phyloP scores from a whole-genome alignment of 352 stramenopile genomes.

The Phytophthora cryptogea region DNA sequence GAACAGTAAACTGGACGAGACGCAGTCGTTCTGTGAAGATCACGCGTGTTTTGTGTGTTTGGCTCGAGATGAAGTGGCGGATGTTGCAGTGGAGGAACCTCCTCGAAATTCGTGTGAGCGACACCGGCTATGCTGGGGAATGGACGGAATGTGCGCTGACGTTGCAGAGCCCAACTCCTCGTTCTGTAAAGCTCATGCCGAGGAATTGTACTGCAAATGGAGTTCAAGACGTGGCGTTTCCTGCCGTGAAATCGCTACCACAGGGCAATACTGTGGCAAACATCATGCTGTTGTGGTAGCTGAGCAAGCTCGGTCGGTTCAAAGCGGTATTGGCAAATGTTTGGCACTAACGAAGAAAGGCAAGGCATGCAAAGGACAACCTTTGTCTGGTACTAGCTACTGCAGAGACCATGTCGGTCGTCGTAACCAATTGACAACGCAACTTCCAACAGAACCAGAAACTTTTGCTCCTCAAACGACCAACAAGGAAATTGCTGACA shows the following conservation, averaged over 20 bases:
- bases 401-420: conserved; percentile 44
- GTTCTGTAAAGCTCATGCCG: conserved; percentile 49
- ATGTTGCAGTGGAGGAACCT: conserved; percentile 38
- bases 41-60: conserved; percentile 73
- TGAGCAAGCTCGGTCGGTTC: not conserved
- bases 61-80: conserved; percentile 13
- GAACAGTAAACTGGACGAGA: conserved; percentile 28
- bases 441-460: not conserved
- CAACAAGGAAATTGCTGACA: not conserved
- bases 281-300: conserved; percentile 20
- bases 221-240: conserved; percentile 16
- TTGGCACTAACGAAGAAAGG: conserved; percentile 47
- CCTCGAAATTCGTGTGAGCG: conserved; percentile 58
- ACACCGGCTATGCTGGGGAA: conserved; percentile 58
- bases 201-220: conserved; percentile 44
- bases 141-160: conserved; percentile 44
- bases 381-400: conserved; percentile 33
- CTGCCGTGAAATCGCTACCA: conserved; percentile 40
- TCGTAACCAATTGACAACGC: not conserved
- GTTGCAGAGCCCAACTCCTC: conserved; percentile 34
- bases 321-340: conserved; percentile 25
- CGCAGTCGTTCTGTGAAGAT: conserved; percentile 48
- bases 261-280: conserved; percentile 37
- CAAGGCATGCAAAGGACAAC: conserved; percentile 42
- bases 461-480: not conserved